These are phyloP conservation scores for Talaromyces sp. DNA, from an alignment of 2,329 filamentous ascomycete species.

Conservation along the genomic window DNA sequence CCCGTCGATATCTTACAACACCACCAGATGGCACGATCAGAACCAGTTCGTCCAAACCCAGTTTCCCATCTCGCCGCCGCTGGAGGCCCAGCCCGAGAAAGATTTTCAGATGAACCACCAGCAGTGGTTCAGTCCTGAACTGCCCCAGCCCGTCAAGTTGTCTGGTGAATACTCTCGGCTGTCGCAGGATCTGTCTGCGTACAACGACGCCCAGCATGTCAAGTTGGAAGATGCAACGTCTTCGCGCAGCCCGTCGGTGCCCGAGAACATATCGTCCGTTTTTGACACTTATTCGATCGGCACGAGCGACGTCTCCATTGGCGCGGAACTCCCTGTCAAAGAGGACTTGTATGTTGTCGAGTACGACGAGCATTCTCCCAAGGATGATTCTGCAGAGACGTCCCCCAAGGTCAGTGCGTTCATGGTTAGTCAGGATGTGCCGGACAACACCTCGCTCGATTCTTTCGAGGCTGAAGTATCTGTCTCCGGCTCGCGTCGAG, in stretches of 20 bases:
- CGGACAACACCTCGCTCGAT: slow-evolving; percentile 21
- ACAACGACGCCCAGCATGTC: slow-evolving; percentile 2
- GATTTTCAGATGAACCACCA: slow-evolving; percentile 12
- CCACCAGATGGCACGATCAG: slow-evolving; percentile 6
- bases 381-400: slow-evolving; percentile 17
- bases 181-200: slow-evolving; percentile 1
- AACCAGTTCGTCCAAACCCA: slow-evolving; percentile 3
- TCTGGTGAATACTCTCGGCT: not conserved
- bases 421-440: slow-evolving; percentile 29
- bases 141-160: not conserved
- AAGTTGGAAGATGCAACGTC: slow-evolving; percentile 20
- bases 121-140: slow-evolving; percentile 19
- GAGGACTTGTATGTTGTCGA: slow-evolving; percentile 20
- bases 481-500: slow-evolving; percentile 19
- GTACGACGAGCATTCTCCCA: slow-evolving; percentile 22
- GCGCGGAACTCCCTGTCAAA: slow-evolving; percentile 25
- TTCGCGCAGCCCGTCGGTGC: slow-evolving; percentile 32
- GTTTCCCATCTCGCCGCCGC: slow-evolving; percentile 10
- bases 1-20: slow-evolving; percentile 2
- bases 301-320: slow-evolving; percentile 23
- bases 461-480: slow-evolving; percentile 20
- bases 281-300: slow-evolving; percentile 30
- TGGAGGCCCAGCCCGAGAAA: slow-evolving; percentile 11
- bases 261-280: slow-evolving; percentile 26
- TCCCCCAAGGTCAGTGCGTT: slow-evolving; percentile 26